Evolutionary conservation across 1,284 basidiomycete species (phyloP).

Genomic region (Pascua guehoae): DNA sequence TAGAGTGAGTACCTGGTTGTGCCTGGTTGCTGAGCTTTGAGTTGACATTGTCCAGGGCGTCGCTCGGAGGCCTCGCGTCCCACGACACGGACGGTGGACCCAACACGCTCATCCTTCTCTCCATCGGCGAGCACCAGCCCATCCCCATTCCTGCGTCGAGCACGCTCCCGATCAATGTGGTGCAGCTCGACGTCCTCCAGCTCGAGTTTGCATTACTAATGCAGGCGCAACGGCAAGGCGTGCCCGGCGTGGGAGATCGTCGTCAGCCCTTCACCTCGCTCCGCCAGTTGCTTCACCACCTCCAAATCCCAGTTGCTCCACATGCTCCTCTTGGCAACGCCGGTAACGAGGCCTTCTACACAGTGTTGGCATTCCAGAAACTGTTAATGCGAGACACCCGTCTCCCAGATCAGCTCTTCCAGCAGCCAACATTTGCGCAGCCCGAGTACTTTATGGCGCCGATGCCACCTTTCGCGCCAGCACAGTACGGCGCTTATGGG

Average conservation of each 20-base stretch:
- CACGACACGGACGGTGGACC: conserved; percentile 70
- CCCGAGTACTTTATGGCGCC: conserved; percentile 7
- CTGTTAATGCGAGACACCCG: conserved; percentile 46
- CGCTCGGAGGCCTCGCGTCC: conserved; percentile 65
- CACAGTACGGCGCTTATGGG: conserved; percentile 10
- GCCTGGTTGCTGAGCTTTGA: background rate
- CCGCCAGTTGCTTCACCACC: conserved; percentile 35
- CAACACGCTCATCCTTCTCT: conserved; percentile 72
- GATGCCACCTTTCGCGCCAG: conserved; percentile 2
- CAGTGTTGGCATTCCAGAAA: conserved; percentile 48
- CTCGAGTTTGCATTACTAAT: conserved; percentile 40
- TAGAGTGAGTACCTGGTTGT: conserved; percentile 52
- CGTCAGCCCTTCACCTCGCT: conserved; percentile 36
- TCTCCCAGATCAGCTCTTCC: conserved; percentile 37
- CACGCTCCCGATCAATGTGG: conserved; percentile 66
- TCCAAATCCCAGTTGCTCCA: conserved; percentile 45
- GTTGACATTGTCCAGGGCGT: conserved; percentile 47
- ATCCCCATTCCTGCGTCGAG: conserved; percentile 30
- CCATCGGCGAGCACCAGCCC: conserved; percentile 55
- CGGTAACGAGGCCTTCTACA: conserved; percentile 51
- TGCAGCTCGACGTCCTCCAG: conserved; percentile 61
- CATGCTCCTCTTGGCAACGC: conserved; percentile 48
- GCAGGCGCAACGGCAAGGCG: conserved; percentile 34
- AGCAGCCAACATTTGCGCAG: conserved; percentile 14
- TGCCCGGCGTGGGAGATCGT: conserved; percentile 36